These are phyloP conservation scores for Caryopteris hybrid DNA, from an alignment of 305 asterid genomes.

Conservation along the genomic window DNA sequence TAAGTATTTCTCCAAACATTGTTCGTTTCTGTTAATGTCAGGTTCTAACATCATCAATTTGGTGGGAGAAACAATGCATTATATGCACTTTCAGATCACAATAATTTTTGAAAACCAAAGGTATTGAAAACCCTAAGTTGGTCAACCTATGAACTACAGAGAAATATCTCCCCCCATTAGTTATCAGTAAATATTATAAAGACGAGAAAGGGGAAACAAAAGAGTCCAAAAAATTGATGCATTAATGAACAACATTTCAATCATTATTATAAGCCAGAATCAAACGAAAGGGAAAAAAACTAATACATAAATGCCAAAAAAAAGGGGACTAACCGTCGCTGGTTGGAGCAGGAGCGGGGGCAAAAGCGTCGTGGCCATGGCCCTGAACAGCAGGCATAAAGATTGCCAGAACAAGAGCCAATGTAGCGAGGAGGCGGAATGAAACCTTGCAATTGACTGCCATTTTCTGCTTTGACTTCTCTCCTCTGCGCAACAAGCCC, in stretches of 20 bases:
- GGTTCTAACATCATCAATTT: background rate
- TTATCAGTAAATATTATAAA: too few relatives aligned
- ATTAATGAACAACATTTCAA: background rate
- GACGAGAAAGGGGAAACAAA: too few relatives aligned
- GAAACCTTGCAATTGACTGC: conserved; percentile 26
- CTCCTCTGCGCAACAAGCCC: conserved; percentile 29
- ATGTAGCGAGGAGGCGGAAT: conserved; percentile 31
- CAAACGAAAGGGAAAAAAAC: too few relatives aligned
- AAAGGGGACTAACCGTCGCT: conserved; percentile 40
- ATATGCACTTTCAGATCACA: background rate
- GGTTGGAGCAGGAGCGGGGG: conserved; percentile 56
- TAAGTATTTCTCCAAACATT: background rate
- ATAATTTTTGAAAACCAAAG: too few relatives aligned
- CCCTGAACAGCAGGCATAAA: conserved; percentile 41
- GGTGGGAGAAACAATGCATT: background rate
- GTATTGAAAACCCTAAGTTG: too few relatives aligned
- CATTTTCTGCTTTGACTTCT: conserved; percentile 19
- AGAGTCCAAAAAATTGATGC: background rate
- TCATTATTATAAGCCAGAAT: too few relatives aligned
- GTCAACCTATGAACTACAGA: too few relatives aligned
- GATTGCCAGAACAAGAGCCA: conserved; percentile 40
- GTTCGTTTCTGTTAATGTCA: background rate
- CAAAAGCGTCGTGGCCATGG: conserved; percentile 34
- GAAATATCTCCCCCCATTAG: too few relatives aligned
- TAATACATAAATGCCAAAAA: background rate